Conservation (phyloP, 2,329 filamentous ascomycete species). For the Teratosphaeria epicoccoides region DNA sequence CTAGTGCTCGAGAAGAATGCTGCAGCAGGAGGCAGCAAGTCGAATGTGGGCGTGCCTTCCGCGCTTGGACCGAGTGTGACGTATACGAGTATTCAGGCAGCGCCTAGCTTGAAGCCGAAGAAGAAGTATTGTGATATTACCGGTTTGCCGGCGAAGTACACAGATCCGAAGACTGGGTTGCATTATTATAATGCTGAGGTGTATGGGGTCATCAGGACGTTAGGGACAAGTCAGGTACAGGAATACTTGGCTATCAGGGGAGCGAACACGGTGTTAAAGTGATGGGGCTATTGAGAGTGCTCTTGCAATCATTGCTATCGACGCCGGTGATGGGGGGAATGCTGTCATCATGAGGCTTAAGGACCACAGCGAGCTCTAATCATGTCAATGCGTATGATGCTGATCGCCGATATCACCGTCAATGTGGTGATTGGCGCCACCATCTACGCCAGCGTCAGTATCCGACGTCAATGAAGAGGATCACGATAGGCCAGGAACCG, state of each 20-base stretch:
- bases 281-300: constrained; percentile 23
- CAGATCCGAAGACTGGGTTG: constrained; percentile 87
- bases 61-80: constrained; percentile 55
- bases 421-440: neutral
- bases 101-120: constrained; percentile 68
- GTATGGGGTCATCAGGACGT: constrained; percentile 67
- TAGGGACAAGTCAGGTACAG: constrained; percentile 76
- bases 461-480: neutral
- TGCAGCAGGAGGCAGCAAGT: constrained; percentile 13
- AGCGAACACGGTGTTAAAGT: constrained; percentile 89
- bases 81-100: constrained; percentile 94
- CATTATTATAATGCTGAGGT: constrained; percentile 90
- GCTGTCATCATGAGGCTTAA: neutral
- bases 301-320: neutral
- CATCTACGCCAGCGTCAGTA: neutral
- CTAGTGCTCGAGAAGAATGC: constrained; percentile 75
- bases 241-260: constrained; percentile 81
- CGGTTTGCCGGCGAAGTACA: constrained; percentile 79
- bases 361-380: neutral
- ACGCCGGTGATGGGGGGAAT: neutral
- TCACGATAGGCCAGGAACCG: too few relatives aligned
- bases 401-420: neutral
- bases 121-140: constrained; percentile 95
- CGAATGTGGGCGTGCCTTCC: neutral
- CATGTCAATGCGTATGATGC: neutral